Evolutionary conservation across 208 protist species (phyloP).

Genomic region (Leishmania braziliensis): DNA sequence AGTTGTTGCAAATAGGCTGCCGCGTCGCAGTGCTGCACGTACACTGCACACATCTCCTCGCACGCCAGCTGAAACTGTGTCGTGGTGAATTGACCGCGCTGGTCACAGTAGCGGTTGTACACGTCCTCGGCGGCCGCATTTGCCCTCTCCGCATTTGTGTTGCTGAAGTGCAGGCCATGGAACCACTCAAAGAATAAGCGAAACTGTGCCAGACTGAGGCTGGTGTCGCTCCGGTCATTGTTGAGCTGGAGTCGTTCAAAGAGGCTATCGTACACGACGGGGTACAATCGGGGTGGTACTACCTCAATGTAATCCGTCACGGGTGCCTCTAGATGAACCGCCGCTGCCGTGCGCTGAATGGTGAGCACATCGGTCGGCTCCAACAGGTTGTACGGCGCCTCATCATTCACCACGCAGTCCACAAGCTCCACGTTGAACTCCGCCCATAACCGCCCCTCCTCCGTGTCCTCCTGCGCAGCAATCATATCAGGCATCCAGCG

Average conservation of each 20-base stretch:
- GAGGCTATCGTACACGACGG: slow-evolving; percentile 61
- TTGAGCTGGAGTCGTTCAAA: slow-evolving; percentile 33
- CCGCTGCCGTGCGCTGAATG: slow-evolving; percentile 34
- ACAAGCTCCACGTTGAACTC: slow-evolving; percentile 51
- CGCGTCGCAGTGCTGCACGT: slow-evolving; percentile 49
- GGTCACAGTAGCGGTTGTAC: slow-evolving; percentile 55
- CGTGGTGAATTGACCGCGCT: slow-evolving; percentile 43
- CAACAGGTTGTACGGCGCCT: slow-evolving; percentile 61
- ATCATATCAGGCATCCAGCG: slow-evolving; percentile 53
- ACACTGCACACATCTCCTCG: slow-evolving; percentile 49
- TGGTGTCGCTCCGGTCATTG: slow-evolving; percentile 10
- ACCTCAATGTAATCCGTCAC: slow-evolving; percentile 64
- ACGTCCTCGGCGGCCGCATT: slow-evolving; percentile 54
- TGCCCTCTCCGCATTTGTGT: slow-evolving; percentile 51
- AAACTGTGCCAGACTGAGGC: slow-evolving; percentile 53
- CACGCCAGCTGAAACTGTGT: slow-evolving; percentile 60
- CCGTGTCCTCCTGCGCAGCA: slow-evolving; percentile 14
- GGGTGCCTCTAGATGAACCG: slow-evolving; percentile 44
- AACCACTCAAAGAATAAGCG: slow-evolving; percentile 81
- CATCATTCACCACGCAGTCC: slow-evolving; percentile 77
- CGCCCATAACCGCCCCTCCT: slow-evolving; percentile 18
- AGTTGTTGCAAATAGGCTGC: slow-evolving; percentile 56
- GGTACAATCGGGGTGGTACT: slow-evolving; percentile 30
- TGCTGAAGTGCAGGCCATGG: slow-evolving; percentile 60
- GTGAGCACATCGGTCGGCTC: slow-evolving; percentile 52